Conservation (phyloP, 2,329 filamentous ascomycete genomes). For the Magnaporthiopsis rhizophila region DNA sequence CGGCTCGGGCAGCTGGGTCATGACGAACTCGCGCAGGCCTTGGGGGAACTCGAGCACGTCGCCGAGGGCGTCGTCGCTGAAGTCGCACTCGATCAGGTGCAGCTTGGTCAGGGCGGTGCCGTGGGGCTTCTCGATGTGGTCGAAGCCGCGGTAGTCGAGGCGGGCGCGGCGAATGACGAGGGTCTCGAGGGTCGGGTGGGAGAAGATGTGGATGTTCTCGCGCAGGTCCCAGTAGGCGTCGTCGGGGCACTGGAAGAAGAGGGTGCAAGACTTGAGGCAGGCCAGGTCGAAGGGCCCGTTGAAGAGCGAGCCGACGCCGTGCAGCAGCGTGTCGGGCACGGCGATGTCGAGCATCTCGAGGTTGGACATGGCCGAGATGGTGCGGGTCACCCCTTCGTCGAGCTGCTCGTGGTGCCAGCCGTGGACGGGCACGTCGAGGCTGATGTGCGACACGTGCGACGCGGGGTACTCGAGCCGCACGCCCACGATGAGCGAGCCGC, state of each 20-base stretch:
- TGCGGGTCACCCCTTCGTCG: slow-evolving; percentile 26
- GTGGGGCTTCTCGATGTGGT: slow-evolving; percentile 38
- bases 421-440: slow-evolving; percentile 28
- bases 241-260: slow-evolving; percentile 37
- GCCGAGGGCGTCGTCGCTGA: slow-evolving; percentile 34
- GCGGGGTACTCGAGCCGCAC: slow-evolving; percentile 35
- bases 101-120: slow-evolving; percentile 34
- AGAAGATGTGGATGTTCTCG: slow-evolving; percentile 44
- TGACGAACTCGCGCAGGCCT: slow-evolving; percentile 36
- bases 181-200: slow-evolving; percentile 38
- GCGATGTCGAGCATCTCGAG: slow-evolving; percentile 37
- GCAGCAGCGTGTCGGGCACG: slow-evolving; percentile 33
- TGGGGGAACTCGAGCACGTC: slow-evolving; percentile 36
- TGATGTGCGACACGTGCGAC: slow-evolving; percentile 32
- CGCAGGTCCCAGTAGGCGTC: slow-evolving; percentile 41
- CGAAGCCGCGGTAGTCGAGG: slow-evolving; percentile 38
- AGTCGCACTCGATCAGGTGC: slow-evolving; percentile 41
- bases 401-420: slow-evolving; percentile 20
- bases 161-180: slow-evolving; percentile 36
- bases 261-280: slow-evolving; percentile 35
- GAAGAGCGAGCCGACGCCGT: slow-evolving; percentile 40
- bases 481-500: slow-evolving; percentile 26
- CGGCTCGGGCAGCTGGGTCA: slow-evolving; percentile 34
- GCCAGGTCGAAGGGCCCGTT: slow-evolving; percentile 43
- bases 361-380: slow-evolving; percentile 41